These are phyloP conservation scores for Monilinia vaccinii-corymbosi DNA, from an alignment of 2,329 filamentous ascomycete species.

Conservation along the genomic window DNA sequence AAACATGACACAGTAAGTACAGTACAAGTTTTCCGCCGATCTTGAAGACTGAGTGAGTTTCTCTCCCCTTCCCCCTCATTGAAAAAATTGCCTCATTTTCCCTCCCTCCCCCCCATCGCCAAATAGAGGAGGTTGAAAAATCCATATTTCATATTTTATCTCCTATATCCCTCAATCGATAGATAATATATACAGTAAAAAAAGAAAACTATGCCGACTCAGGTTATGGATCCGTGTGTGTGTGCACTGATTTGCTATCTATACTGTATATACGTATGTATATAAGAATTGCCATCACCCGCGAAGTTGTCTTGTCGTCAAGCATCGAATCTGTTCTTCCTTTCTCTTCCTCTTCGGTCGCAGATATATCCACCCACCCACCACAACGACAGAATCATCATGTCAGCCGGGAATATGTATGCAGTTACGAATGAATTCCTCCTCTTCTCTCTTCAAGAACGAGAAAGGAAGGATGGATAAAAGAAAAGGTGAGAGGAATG, in stretches of 20 bases:
- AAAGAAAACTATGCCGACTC: not conserved
- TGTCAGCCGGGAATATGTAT: too few species aligned
- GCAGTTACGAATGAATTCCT: too few species aligned
- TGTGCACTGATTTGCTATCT: too few species aligned
- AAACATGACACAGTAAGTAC: too few species aligned
- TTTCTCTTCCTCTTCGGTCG: not conserved
- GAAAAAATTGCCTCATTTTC: not conserved
- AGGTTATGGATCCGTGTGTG: not conserved
- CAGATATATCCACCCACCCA: too few species aligned
- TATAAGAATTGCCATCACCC: not conserved
- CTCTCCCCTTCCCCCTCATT: not conserved
- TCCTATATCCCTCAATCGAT: not conserved
- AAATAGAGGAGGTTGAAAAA: not conserved
- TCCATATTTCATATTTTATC: not conserved
- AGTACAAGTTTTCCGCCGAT: not conserved
- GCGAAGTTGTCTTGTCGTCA: not conserved
- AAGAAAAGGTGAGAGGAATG: too few species aligned
- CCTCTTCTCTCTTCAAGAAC: too few species aligned
- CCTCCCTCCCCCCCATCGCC: too few species aligned
- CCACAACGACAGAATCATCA: too few species aligned
- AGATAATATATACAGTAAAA: too few species aligned
- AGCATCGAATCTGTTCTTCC: not conserved
- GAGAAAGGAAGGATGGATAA: too few species aligned
- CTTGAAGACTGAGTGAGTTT: not conserved
- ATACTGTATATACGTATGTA: too few species aligned